A percentile compares a stretch with the other conserved stretches of the same genome.
Evolutionary conservation across 257 asterid genomes (phyloP).

Genomic region (Craterostigma plantagineum): DNA sequence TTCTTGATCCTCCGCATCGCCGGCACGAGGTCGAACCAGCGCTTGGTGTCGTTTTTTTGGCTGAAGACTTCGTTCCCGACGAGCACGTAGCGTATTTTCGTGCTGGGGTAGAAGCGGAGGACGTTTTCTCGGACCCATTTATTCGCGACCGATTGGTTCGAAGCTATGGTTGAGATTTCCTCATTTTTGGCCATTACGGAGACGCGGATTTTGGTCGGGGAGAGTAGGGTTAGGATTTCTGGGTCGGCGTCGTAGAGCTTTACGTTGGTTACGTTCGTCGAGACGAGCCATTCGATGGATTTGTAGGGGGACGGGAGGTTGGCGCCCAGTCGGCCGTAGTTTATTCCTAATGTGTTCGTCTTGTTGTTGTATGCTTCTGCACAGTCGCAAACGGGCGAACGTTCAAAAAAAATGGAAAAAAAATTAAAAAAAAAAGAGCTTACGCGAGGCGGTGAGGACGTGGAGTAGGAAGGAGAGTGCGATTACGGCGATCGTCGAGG

Average conservation of each 20-base stretch:
- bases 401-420: too few species aligned
- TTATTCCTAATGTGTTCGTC: conserved; percentile 33
- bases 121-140: conserved; percentile 45
- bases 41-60: conserved; percentile 7
- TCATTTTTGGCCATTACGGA: conserved; percentile 40
- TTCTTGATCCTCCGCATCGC: conserved; percentile 38
- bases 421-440: too few species aligned
- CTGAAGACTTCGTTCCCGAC: conserved; percentile 63
- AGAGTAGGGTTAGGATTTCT: conserved; percentile 40
- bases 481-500: too few species aligned
- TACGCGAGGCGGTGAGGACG: too few species aligned
- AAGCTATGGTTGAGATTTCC: conserved; percentile 30
- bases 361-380: conserved; percentile 24
- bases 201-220: conserved; percentile 36
- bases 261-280: conserved; percentile 24
- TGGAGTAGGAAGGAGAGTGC: too few species aligned
- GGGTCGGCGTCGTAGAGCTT: conserved; percentile 56
- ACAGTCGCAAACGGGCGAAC: too few species aligned
- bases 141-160: conserved; percentile 25
- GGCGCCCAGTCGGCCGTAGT: conserved; percentile 45
- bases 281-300: conserved; percentile 23
- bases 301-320: conserved; percentile 38
- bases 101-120: conserved; percentile 30
- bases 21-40: conserved; percentile 52
- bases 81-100: conserved; percentile 34